phyloP scores from a whole-genome alignment of 2,329 filamentous ascomycete genomes.

The Sporothrix mexicana region DNA sequence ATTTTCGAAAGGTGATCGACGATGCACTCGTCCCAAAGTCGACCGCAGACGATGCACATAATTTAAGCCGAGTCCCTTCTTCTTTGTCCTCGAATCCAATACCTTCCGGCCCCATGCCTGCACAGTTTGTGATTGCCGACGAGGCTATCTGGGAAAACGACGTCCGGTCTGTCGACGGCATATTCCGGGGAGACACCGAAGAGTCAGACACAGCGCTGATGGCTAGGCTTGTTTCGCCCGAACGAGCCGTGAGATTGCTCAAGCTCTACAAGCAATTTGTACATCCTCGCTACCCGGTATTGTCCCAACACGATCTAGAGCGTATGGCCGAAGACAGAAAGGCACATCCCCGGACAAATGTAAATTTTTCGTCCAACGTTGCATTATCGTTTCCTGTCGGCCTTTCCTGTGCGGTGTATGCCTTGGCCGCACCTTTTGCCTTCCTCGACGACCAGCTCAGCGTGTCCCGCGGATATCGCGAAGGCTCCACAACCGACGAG shows the following conservation, averaged over 20 bases:
- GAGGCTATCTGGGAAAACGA: slow-evolving; percentile 40
- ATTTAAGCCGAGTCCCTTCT: neutral
- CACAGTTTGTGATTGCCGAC: slow-evolving; percentile 39
- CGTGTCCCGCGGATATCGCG: slow-evolving; percentile 39
- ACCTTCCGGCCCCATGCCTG: slow-evolving; percentile 34
- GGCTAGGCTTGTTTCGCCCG: slow-evolving; percentile 36
- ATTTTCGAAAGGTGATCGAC: slow-evolving; percentile 39
- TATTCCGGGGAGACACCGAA: slow-evolving; percentile 36
- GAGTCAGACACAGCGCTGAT: slow-evolving; percentile 36
- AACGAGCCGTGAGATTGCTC: slow-evolving; percentile 37
- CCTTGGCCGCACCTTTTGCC: slow-evolving; percentile 40
- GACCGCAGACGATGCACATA: neutral
- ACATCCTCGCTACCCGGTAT: slow-evolving; percentile 39
- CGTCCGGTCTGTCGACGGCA: slow-evolving; percentile 35
- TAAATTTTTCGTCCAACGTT: neutral
- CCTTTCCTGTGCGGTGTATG: slow-evolving; percentile 40
- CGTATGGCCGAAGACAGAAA: slow-evolving; percentile 23
- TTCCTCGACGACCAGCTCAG: slow-evolving; percentile 42
- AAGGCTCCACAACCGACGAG: slow-evolving; percentile 39
- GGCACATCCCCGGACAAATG: too few relatives aligned
- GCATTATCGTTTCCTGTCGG: slow-evolving; percentile 36
- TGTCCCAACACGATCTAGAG: slow-evolving; percentile 36
- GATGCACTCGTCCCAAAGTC: slow-evolving; percentile 28
- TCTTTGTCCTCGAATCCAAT: neutral
- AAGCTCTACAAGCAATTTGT: slow-evolving; percentile 38